Conservation (phyloP, 2,329 filamentous ascomycete genomes). For the Pezicula radicicola region DNA sequence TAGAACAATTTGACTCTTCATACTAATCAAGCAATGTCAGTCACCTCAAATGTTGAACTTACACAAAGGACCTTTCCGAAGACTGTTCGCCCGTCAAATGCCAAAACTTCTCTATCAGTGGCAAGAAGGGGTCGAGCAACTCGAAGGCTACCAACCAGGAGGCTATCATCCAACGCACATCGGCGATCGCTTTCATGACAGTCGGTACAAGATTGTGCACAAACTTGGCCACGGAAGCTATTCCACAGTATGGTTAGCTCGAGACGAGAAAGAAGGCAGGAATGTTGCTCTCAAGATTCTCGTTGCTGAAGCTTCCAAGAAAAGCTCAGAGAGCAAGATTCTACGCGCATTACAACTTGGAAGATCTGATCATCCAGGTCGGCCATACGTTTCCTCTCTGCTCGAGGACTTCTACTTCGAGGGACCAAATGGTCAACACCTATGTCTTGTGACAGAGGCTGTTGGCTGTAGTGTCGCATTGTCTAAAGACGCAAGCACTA, state of each 20-base stretch:
- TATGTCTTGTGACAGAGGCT: conserved; percentile 34
- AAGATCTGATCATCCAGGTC: conserved; percentile 6
- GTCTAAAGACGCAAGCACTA: neutral
- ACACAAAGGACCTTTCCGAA: too few relatives aligned
- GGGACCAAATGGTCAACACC: conserved; percentile 42
- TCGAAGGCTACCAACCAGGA: conserved; percentile 22
- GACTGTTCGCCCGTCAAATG: too few relatives aligned
- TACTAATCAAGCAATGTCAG: too few relatives aligned
- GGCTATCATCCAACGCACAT: conserved; percentile 41
- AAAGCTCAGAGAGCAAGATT: conserved; percentile 14
- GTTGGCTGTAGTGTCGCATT: conserved; percentile 18
- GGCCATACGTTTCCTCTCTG: conserved; percentile 12
- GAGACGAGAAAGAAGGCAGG: conserved; percentile 15
- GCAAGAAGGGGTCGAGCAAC: too few relatives aligned
- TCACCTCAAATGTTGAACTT: too few relatives aligned
- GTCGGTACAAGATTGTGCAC: conserved; percentile 37
- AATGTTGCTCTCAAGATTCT: conserved; percentile 14
- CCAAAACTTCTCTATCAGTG: too few relatives aligned
- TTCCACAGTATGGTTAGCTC: conserved; percentile 43
- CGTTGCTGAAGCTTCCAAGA: conserved; percentile 3
- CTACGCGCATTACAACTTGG: conserved; percentile 8
- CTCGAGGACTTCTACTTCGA: conserved; percentile 19
- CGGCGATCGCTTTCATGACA: conserved; percentile 34
- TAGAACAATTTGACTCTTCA: too few relatives aligned
- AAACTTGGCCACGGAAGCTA: conserved; percentile 43